Evolutionary conservation across 164 flowering plant species (phyloP).

Genomic region (Aristolochia californica): DNA sequence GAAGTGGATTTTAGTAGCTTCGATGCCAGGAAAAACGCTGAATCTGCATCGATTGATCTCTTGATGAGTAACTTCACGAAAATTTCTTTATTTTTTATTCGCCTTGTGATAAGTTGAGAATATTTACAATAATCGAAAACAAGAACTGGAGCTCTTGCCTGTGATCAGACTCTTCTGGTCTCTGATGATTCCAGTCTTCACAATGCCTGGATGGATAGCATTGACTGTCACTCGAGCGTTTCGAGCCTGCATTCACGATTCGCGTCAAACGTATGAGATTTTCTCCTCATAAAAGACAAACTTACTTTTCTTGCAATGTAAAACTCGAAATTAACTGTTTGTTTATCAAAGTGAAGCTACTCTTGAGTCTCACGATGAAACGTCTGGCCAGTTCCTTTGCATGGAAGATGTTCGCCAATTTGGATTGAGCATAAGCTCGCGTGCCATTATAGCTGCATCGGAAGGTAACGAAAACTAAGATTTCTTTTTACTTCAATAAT

Average conservation of each 20-base stretch:
- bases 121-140: not conserved
- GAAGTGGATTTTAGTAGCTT: slow-evolving; percentile 69
- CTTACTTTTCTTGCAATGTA: not conserved
- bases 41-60: slow-evolving; percentile 43
- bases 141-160: slow-evolving; percentile 29
- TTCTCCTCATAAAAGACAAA: not conserved
- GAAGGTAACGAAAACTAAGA: no score
- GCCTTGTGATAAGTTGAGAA: not conserved
- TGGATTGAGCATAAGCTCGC: slow-evolving; percentile 82
- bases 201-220: slow-evolving; percentile 95
- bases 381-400: slow-evolving; percentile 71
- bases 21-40: slow-evolving; percentile 67
- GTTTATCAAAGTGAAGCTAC: not conserved
- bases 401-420: slow-evolving; percentile 78
- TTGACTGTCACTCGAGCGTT: slow-evolving; percentile 79
- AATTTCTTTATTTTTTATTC: not conserved
- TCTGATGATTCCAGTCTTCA: slow-evolving; percentile 87
- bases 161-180: slow-evolving; percentile 74
- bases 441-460: slow-evolving; percentile 76
- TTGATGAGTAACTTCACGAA: not conserved
- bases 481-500: no score
- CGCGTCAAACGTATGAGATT: not conserved
- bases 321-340: no score
- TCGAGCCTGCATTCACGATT: slow-evolving; percentile 33
- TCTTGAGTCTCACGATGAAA: slow-evolving; percentile 44